These are phyloP conservation scores for Blastocystis sp. DNA, from an alignment of 352 stramenopile genomes.

Conservation along the genomic window DNA sequence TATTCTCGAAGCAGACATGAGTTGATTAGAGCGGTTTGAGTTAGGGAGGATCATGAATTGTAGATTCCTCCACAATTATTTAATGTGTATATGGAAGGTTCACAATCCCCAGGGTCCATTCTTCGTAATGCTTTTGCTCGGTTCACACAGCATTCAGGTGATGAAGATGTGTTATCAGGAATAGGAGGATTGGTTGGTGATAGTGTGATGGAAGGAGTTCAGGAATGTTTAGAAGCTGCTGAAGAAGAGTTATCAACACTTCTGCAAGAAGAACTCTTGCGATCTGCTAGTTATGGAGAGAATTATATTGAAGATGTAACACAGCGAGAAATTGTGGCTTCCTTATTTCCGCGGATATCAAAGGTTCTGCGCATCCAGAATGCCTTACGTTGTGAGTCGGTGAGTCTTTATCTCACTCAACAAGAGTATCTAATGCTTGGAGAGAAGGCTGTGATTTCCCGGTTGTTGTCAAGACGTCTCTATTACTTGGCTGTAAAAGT, in stretches of 20 bases:
- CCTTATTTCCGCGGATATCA: not conserved
- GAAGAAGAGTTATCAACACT: conserved; percentile 23
- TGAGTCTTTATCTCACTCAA: conserved; percentile 15
- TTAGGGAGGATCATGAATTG: not conserved
- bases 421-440: not conserved
- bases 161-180: not conserved
- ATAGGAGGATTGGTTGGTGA: conserved; percentile 1
- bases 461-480: not conserved
- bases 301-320: not conserved
- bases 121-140: not conserved
- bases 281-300: not conserved
- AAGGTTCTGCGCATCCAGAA: not conserved
- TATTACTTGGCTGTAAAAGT: conserved; percentile 29
- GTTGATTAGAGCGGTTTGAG: not conserved
- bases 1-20: not conserved
- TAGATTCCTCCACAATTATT: conserved; percentile 6
- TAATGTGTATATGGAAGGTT: not conserved
- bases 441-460: conserved; percentile 8
- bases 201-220: not conserved
- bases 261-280: conserved; percentile 38
- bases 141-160: not conserved
- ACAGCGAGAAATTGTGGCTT: not conserved
- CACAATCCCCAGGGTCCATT: not conserved
- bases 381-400: not conserved
- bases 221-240: conserved; percentile 11